phyloP scores from a whole-genome alignment of 805 yeast species.

The Lipomyces yamanashiensis region DNA sequence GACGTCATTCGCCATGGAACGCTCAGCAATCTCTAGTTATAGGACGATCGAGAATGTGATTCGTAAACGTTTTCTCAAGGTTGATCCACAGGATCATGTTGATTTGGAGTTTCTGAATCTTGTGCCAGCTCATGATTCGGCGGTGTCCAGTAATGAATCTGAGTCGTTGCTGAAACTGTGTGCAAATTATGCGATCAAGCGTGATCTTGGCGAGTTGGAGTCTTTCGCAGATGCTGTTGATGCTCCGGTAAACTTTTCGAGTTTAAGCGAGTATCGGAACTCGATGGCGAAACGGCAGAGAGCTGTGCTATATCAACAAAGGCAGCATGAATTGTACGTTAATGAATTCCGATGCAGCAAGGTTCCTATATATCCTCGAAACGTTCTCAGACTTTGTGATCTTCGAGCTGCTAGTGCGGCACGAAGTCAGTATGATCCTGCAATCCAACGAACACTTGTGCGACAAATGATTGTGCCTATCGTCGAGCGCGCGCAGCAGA shows the following conservation, averaged over 20 bases:
- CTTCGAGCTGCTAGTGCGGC: not conserved
- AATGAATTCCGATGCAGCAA: constrained; percentile 69
- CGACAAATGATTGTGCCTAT: constrained; percentile 36
- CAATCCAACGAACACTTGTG: constrained; percentile 6
- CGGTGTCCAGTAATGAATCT: constrained; percentile 43
- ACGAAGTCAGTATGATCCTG: constrained; percentile 8
- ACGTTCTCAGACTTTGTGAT: constrained; percentile 14
- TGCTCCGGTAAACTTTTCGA: constrained; percentile 30
- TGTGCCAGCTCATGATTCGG: constrained; percentile 58
- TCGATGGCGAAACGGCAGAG: constrained; percentile 59
- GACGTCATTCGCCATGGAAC: constrained; percentile 81
- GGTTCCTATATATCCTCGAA: constrained; percentile 66
- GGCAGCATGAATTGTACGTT: constrained; percentile 63
- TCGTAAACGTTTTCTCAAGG: constrained; percentile 44
- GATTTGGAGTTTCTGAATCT: constrained; percentile 67
- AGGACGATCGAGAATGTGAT: constrained; percentile 50
- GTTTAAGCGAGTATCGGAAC: constrained; percentile 60
- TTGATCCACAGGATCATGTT: constrained; percentile 44
- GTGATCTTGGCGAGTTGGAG: constrained; percentile 41
- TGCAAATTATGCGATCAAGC: constrained; percentile 44
- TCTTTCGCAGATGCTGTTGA: constrained; percentile 21
- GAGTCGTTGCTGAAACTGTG: constrained; percentile 8
- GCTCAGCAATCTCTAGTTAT: constrained; percentile 61
- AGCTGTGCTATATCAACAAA: constrained; percentile 54
- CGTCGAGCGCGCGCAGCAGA: constrained; percentile 43